These are phyloP conservation scores for Phaseolus lunatus DNA, from an alignment of 306 rosid species.

Conservation along the genomic window DNA sequence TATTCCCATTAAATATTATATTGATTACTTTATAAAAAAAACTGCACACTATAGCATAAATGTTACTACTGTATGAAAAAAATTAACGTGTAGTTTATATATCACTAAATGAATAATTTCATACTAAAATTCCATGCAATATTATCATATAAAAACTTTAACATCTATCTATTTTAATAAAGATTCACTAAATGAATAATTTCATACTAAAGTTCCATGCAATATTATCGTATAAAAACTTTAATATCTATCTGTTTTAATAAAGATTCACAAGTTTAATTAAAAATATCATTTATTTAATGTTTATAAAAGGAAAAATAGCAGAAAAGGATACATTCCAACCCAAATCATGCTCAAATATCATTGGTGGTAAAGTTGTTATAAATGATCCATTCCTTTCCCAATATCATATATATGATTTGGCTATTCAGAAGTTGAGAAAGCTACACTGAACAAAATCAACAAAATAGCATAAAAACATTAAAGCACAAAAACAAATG, in stretches of 20 bases:
- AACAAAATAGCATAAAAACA: not conserved
- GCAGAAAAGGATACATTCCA: not conserved
- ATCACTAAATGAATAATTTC: not conserved
- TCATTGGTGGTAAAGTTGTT: no score
- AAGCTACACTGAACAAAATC: not conserved
- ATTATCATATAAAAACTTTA: not conserved
- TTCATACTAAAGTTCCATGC: not conserved
- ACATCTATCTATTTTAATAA: not conserved
- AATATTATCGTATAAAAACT: not conserved
- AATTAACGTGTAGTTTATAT: no score
- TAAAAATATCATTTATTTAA: not conserved
- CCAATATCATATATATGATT: no score
- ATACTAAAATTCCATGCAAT: not conserved
- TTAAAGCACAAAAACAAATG: not conserved
- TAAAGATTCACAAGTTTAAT: not conserved
- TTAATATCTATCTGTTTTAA: not conserved
- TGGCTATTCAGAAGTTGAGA: not conserved
- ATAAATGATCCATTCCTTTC: no score
- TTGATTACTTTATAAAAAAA: not conserved
- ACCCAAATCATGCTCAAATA: no score
- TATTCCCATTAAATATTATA: not conserved
- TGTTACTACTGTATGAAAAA: no score
- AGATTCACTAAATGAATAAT: not conserved
- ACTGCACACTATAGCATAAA: no score
- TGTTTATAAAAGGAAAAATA: not conserved